Base-by-base conservation (phyloP, 768 basidiomycete genomes). In the Mycena vitilis region DNA sequence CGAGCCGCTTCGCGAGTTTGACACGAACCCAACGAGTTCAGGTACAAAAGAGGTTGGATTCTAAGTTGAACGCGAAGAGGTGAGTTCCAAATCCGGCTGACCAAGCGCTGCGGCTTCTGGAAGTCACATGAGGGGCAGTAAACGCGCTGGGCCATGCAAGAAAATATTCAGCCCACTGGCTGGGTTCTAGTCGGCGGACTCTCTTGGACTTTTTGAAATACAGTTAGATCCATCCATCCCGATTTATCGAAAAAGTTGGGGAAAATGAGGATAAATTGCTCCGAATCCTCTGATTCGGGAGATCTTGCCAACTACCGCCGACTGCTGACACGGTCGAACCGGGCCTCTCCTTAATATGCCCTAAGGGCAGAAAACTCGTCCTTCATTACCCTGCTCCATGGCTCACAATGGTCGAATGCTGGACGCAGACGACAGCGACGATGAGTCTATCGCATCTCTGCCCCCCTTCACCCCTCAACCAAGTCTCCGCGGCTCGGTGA, bases 401-500 rank as follows among this genome's bases (percentile, higher is more conserved):
- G 37, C 58, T 23, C 34, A 36, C 36, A 63, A 68, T 73, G 66
- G 58, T 57, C 64, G 60, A 54, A 57, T 55, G 70, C 62, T 70
- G 64, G 38, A 69, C 67, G 75, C 78, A 73, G 67, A 70, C 67
- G 84, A 83, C 69, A 84, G 82, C 66, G 87, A 87, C 61, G 58
- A 76, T 51, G 79, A 80, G 49, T 89, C 87, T 1, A 74, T 83
- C 63, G 73, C 81, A 47, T 84, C 86, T 42, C 73, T 82, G 25
- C 78, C 82, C 45, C 73, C 77, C 9, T 81, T 83, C 71, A 82
- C 78, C 70, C 61, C 77, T 1, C 71, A 81, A 8, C 79, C 77
- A 37, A 86, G 83, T 56, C 70, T 75, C 11, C 80, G 78, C 5
- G 84, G 82, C 73, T 89, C 91, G 0, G 78, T 78, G 25, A 91